Evolutionary conservation across 805 yeast genomes (phyloP).

Genomic region (Lachancea lanzarotensis): DNA sequence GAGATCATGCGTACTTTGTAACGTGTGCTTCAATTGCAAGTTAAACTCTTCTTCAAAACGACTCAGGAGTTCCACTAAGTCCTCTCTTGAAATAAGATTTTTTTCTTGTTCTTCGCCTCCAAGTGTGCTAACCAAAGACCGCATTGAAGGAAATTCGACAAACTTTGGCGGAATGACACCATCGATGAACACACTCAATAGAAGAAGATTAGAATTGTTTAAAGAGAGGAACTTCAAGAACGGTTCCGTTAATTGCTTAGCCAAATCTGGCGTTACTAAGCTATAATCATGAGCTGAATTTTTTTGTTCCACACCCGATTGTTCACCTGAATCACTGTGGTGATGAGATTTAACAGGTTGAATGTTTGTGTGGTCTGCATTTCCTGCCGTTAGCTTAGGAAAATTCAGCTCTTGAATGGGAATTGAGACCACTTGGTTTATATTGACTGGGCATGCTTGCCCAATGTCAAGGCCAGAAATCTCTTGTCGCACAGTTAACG

Average conservation of each 20-base stretch:
- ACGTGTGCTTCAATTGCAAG: constrained; percentile 8
- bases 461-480: too few species aligned
- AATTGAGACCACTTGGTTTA: too few species aligned
- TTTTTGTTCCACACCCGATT: neutral
- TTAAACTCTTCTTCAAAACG: constrained; percentile 9
- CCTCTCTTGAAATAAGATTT: neutral
- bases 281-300: too few species aligned
- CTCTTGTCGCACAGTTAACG: too few species aligned
- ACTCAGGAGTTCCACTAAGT: constrained; percentile 2
- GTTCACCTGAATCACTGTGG: neutral
- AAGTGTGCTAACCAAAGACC: neutral
- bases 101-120: too few species aligned
- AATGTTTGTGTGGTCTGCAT: neutral
- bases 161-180: constrained; percentile 1
- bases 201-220: neutral
- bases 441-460: too few species aligned
- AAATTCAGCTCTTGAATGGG: too few species aligned
- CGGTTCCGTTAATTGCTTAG: neutral
- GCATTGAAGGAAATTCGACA: neutral
- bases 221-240: constrained; percentile 2
- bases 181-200: constrained; percentile 1
- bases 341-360: neutral
- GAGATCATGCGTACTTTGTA: constrained; percentile 7
- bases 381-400: neutral
- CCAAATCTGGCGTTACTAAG: too few species aligned